These are phyloP conservation scores for Pharus latifolius DNA, from an alignment of 176 grass and related monocot genomes.

Conservation along the genomic window DNA sequence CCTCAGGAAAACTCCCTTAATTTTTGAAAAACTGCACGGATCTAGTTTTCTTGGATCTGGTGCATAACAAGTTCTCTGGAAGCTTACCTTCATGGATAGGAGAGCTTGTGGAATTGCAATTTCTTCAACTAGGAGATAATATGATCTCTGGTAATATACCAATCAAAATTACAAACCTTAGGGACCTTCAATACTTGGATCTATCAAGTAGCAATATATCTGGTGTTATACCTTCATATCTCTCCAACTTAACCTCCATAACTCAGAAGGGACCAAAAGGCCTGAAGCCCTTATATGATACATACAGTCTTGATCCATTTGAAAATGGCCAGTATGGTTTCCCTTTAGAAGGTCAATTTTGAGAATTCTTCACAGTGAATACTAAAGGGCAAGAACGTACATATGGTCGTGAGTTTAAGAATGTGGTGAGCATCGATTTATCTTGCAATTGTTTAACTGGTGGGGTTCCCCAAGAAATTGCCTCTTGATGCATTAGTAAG, in stretches of 20 bases:
- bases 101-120: not conserved
- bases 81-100: constrained; percentile 12
- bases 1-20: constrained; percentile 10
- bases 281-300: too few relatives aligned
- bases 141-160: constrained; percentile 21
- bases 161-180: not conserved
- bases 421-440: not conserved
- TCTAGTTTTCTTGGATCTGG: constrained; percentile 1
- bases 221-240: not conserved
- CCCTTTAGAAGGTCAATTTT: too few relatives aligned
- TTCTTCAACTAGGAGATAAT: constrained; percentile 5
- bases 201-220: constrained; percentile 1
- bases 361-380: too few relatives aligned
- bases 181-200: not conserved
- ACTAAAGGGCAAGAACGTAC: not conserved
- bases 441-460: constrained; percentile 8
- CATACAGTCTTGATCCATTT: too few relatives aligned
- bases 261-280: too few relatives aligned
- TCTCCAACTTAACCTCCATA: too few relatives aligned
- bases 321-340: too few relatives aligned
- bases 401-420: not conserved
- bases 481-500: not conserved
- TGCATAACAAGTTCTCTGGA: constrained; percentile 5
- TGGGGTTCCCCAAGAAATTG: constrained; percentile 2
- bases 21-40: not conserved